A percentile compares a stretch with the other conserved stretches of the same genome.
Evolutionary conservation across 371 early-diverging fungal species (phyloP).

Genomic region (Rhizomucor pusillus): DNA sequence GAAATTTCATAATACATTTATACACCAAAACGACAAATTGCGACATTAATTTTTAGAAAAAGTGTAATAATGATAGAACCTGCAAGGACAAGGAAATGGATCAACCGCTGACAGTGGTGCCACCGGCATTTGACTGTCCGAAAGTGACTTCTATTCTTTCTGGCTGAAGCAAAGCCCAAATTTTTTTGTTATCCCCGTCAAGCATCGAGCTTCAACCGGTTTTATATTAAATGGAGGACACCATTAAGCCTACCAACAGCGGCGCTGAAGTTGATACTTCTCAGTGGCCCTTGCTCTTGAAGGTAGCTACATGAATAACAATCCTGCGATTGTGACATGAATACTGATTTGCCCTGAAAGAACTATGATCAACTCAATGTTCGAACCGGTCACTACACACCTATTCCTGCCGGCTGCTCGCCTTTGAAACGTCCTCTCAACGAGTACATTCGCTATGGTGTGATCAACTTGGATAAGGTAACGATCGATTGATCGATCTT

Average conservation of each 20-base stretch:
- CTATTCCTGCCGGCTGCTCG: constrained; percentile 93
- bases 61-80: no score
- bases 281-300: constrained; percentile 94
- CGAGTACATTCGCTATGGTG: constrained; percentile 96
- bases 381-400: constrained; percentile 97
- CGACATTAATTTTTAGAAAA: no score
- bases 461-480: constrained; percentile 87
- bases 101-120: no score
- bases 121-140: no score
- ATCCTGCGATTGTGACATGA: not conserved
- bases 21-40: no score
- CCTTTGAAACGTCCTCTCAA: constrained; percentile 94
- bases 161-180: no score
- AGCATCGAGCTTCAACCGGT: no score
- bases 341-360: constrained; percentile 29
- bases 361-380: constrained; percentile 98
- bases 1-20: no score
- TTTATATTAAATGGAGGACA: constrained; percentile 1
- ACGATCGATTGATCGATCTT: not conserved
- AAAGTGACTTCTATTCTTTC: no score
- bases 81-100: no score
- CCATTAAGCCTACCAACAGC: constrained; percentile 73
- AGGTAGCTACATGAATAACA: constrained; percentile 52
- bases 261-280: constrained; percentile 89
- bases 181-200: no score